Base-by-base conservation (phyloP, 305 asterid species). In the Solanum hybrid region DNA sequence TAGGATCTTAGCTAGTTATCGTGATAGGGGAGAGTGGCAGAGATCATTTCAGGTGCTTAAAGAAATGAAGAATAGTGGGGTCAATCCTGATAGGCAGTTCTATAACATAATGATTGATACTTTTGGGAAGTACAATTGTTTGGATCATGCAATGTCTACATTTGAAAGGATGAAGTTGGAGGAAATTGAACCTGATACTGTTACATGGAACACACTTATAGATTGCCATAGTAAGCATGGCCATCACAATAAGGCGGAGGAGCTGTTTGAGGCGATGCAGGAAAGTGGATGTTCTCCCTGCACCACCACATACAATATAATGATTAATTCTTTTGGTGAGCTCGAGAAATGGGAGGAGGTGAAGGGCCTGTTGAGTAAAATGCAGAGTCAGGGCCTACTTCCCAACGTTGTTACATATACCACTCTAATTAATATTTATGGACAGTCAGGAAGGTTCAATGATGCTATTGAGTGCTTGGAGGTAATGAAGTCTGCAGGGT, bases 1-100 rank as follows among this genome's bases (percentile, higher is more conserved):
- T 89, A 92, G 99, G 92, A 96, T 97, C 78, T 94, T 97, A 92
- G 95, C 98, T 36, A 91, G 94, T 91, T 97, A 94, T 91, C 94
- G 99, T 89, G 98, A 97, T 90, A 94, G 95, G 79, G 99, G 99
- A 72, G 98, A 97, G 93, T 97, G 99, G 99, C 98, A 96, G 92
- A 96, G 94, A 89, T 94, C 98, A 1, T 96, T 97, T 93, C 97
- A 97, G 92, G 99, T 96, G 89, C 96, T 97, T 72, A 96, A 94
- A 92, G 99, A 97, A 94, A 97, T 97, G 99, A 95, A 92, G 93
- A 93, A 89, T 78, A 93, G 93, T 77, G 98, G 99, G 94, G 95
- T 96, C 45, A 90, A 37, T 83, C 99, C 99, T 0, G 96, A 96
- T 90, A 92, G 96, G 29, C 98, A 96, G 89, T 96, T 96, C 82